A percentile compares a stretch with the other conserved stretches of the same genome.
Evolutionary conservation across 1,139 yeast genomes (phyloP).

Genomic region (Casaregolazyma suthepensis): DNA sequence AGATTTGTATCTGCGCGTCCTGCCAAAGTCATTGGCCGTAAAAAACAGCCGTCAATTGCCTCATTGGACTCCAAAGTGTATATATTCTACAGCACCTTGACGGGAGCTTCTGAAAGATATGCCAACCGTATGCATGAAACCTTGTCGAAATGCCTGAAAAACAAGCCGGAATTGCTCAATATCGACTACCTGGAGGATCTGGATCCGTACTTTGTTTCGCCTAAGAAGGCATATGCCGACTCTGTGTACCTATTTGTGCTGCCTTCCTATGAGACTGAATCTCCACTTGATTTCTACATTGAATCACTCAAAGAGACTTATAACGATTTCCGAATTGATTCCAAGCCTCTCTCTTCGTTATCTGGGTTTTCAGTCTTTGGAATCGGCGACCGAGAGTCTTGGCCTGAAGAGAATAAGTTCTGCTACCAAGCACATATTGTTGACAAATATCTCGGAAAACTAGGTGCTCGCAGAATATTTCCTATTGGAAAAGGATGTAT

Average conservation of each 20-base stretch:
- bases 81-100: constrained; percentile 76
- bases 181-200: constrained; percentile 80
- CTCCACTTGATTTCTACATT: constrained; percentile 82
- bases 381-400: constrained; percentile 79
- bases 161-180: constrained; percentile 53
- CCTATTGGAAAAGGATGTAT: constrained; percentile 85
- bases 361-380: constrained; percentile 84
- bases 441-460: constrained; percentile 69
- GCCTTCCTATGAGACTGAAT: constrained; percentile 90
- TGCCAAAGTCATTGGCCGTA: background rate
- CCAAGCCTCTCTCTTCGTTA: constrained; percentile 58
- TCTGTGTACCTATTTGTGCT: constrained; percentile 60
- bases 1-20: constrained; percentile 4
- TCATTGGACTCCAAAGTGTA: constrained; percentile 30
- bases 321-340: constrained; percentile 80
- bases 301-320: constrained; percentile 76
- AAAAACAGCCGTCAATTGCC: background rate
- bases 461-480: constrained; percentile 78
- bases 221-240: constrained; percentile 31
- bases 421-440: constrained; percentile 80
- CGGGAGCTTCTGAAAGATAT: constrained; percentile 71
- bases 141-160: constrained; percentile 32
- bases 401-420: constrained; percentile 64
- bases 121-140: constrained; percentile 44
- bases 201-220: constrained; percentile 71